Percentiles rank a stretch among this genome's conserved stretches.
phyloP scores from a whole-genome alignment of 2,329 filamentous ascomycete genomes.

The Amesomyces nigricolor region DNA sequence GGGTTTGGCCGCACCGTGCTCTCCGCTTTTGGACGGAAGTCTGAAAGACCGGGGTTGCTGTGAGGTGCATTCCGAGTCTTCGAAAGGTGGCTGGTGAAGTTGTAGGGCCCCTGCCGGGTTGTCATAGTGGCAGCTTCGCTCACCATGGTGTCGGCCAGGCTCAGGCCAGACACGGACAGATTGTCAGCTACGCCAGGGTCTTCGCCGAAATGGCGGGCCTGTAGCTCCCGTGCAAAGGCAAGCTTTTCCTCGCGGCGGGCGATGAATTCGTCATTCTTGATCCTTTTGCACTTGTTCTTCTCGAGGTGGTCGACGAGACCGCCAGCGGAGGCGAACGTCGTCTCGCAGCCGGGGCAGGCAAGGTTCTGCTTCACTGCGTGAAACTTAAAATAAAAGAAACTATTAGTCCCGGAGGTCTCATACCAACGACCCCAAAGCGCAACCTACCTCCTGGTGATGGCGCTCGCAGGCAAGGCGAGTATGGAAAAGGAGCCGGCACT shows the following conservation, averaged over 20 bases:
- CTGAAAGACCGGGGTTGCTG: neutral
- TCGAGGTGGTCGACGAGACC: conserved; percentile 44
- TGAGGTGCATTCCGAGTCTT: neutral
- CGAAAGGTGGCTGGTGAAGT: conserved; percentile 14
- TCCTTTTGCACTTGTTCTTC: conserved; percentile 33
- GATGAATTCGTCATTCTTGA: conserved; percentile 33
- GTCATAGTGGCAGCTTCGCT: neutral
- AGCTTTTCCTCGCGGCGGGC: conserved; percentile 30
- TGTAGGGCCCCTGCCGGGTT: neutral
- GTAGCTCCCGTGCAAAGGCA: conserved; percentile 18
- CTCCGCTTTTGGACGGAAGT: conserved; percentile 4
- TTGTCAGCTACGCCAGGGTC: neutral
- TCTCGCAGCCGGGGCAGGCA: conserved; percentile 42
- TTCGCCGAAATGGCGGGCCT: conserved; percentile 8
- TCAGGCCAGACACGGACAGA: neutral
- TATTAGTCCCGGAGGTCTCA: neutral
- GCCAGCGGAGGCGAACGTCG: conserved; percentile 34
- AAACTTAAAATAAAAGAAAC: neutral
- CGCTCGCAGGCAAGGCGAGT: neutral
- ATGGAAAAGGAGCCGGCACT: conserved; percentile 11
- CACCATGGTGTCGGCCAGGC: neutral
- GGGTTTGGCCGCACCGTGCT: conserved; percentile 1
- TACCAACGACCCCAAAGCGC: too few relatives aligned
- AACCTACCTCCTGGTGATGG: conserved; percentile 2
- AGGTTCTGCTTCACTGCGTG: conserved; percentile 29